phyloP scores from a whole-genome alignment of 371 early-diverging fungal genomes.

The Parasitella parasitica region DNA sequence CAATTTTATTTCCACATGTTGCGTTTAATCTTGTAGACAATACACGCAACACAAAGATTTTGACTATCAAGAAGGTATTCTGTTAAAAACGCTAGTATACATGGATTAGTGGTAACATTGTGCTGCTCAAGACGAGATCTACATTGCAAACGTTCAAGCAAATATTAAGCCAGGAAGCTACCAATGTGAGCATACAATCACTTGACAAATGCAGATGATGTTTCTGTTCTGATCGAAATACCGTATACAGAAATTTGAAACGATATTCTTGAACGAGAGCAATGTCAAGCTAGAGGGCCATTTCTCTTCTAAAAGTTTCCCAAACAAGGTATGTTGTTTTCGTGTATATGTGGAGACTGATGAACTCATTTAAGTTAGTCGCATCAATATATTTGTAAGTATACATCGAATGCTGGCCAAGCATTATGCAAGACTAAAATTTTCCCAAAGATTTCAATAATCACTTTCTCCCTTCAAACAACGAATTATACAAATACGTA shows the following conservation, averaged over 20 bases:
- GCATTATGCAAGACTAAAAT: not conserved
- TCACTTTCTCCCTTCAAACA: slow-evolving; percentile 36
- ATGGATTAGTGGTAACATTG: no score
- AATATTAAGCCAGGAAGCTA: slow-evolving; percentile 29
- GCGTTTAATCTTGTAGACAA: slow-evolving; percentile 49
- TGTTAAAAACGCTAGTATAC: not conserved
- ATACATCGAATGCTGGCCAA: not conserved
- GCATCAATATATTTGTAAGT: slow-evolving; percentile 49
- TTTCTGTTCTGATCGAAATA: slow-evolving; percentile 8
- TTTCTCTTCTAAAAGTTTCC: slow-evolving; percentile 42
- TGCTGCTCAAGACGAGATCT: slow-evolving; percentile 29
- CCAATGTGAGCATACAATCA: slow-evolving; percentile 21
- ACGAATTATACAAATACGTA: slow-evolving; percentile 40
- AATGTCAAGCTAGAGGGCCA: slow-evolving; percentile 33
- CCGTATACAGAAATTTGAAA: slow-evolving; percentile 28
- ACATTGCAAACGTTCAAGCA: slow-evolving; percentile 33
- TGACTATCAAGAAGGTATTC: slow-evolving; percentile 48
- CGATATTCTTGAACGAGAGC: slow-evolving; percentile 24
- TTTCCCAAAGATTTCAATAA: slow-evolving; percentile 41
- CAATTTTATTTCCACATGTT: slow-evolving; percentile 48
- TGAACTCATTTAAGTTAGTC: slow-evolving; percentile 13
- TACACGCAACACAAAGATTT: slow-evolving; percentile 30
- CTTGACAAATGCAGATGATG: not conserved
- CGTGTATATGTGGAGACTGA: not conserved
- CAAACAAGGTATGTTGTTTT: slow-evolving; percentile 43